These are phyloP conservation scores for Candida easanensis DNA, from an alignment of 805 yeast species.

Conservation along the genomic window DNA sequence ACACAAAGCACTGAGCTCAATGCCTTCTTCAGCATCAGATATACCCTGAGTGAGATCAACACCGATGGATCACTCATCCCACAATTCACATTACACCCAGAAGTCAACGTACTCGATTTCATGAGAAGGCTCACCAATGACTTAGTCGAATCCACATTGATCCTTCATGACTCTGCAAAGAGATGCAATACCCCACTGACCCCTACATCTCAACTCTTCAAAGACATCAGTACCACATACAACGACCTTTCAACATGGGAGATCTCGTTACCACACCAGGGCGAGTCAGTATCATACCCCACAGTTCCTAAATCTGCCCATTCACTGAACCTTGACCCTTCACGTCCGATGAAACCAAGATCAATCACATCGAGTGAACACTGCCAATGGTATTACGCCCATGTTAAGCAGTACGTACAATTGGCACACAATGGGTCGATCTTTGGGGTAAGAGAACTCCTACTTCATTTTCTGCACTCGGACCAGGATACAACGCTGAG, in stretches of 20 bases:
- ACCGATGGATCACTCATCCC: constrained; percentile 3
- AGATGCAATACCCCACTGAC: neutral
- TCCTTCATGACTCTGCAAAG: neutral
- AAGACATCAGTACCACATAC: neutral
- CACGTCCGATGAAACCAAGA: neutral
- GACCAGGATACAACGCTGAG: constrained; percentile 4
- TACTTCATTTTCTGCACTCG: constrained; percentile 1
- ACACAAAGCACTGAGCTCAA: neutral
- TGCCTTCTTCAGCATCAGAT: neutral
- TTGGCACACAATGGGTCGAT: constrained; percentile 3
- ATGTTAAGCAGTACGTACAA: constrained; percentile 4
- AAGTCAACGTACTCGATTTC: constrained; percentile 7
- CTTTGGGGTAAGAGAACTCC: constrained; percentile 3
- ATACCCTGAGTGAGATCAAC: neutral
- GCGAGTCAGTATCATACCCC: constrained; percentile 4
- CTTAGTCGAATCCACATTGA: constrained; percentile 4
- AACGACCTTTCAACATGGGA: constrained; percentile 2
- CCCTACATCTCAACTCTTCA: neutral
- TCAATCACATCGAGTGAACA: neutral
- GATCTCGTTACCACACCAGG: neutral
- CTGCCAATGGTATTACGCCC: constrained; percentile 3
- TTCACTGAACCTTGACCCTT: neutral
- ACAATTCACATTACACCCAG: neutral
- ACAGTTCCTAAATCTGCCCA: neutral
- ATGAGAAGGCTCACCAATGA: constrained; percentile 3